Evolutionary conservation across 768 basidiomycete species (phyloP).

Genomic region (Russula sp.): DNA sequence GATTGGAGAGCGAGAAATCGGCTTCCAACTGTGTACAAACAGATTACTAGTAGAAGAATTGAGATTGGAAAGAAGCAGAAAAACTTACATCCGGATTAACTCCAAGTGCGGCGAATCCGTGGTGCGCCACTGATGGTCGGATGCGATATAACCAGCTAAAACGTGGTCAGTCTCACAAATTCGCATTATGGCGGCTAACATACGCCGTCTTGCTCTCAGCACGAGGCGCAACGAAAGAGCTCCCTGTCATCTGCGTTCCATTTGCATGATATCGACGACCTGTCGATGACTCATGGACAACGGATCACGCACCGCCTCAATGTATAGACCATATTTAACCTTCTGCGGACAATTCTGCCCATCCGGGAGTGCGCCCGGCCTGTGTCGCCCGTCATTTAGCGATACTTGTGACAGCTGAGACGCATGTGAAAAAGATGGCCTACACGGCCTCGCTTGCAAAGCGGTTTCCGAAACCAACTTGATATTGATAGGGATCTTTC

Average conservation of each 20-base stretch:
- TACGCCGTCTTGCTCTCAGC: conserved; percentile 52
- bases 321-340: conserved; percentile 60
- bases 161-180: background rate
- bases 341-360: conserved; percentile 64
- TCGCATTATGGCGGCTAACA: conserved; percentile 23
- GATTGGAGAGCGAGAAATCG: conserved; percentile 57
- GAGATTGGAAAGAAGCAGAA: background rate
- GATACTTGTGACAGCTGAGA: background rate
- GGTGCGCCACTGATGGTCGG: conserved; percentile 63
- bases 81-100: conserved; percentile 57
- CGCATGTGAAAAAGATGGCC: conserved; percentile 29
- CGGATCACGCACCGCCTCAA: conserved; percentile 47
- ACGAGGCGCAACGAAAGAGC: conserved; percentile 58
- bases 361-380: conserved; percentile 54
- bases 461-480: conserved; percentile 56
- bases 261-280: background rate
- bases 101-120: conserved; percentile 54
- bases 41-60: background rate
- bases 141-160: conserved; percentile 64
- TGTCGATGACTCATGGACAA: too few relatives aligned
- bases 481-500: conserved; percentile 55
- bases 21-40: conserved; percentile 50
- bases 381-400: conserved; percentile 29
- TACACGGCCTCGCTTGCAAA: conserved; percentile 58
- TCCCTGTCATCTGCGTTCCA: conserved; percentile 51